These are phyloP conservation scores for Mallotus japonicus DNA, from an alignment of 441 rosid genomes.

Conservation along the genomic window DNA sequence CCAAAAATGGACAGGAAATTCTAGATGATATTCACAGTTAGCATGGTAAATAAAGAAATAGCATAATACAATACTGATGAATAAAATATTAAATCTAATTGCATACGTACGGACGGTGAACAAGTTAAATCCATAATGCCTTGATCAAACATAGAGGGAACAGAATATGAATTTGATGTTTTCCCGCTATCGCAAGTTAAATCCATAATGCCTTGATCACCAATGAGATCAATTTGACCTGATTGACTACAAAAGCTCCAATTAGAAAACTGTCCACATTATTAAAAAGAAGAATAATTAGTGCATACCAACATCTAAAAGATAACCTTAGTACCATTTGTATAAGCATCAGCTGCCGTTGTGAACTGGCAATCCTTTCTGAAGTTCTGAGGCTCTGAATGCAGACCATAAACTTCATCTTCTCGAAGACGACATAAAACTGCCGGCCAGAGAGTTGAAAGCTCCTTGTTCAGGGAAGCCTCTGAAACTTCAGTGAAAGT, in stretches of 20 bases:
- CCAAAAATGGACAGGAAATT: slow-evolving; percentile 7
- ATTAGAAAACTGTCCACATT: slow-evolving; percentile 11
- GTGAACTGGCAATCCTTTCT: slow-evolving; percentile 28
- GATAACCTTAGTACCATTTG: slow-evolving; percentile 32
- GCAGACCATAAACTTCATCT: slow-evolving; percentile 50
- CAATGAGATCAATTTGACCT: slow-evolving; percentile 47
- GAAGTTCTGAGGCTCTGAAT: slow-evolving; percentile 30
- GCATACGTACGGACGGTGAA: slow-evolving; percentile 65
- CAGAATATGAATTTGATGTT: slow-evolving; percentile 32
- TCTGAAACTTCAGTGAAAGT: slow-evolving; percentile 62
- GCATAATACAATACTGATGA: background rate
- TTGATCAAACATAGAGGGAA: slow-evolving; percentile 27
- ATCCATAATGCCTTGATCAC: slow-evolving; percentile 33
- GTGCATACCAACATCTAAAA: slow-evolving; percentile 11
- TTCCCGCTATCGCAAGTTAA: slow-evolving; percentile 33
- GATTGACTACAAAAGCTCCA: slow-evolving; percentile 22
- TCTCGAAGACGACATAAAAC: slow-evolving; percentile 70
- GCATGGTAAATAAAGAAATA: slow-evolving; percentile 6
- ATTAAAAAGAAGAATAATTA: slow-evolving; percentile 10
- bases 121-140: no score
- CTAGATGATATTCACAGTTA: slow-evolving; percentile 10
- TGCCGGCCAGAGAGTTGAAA: slow-evolving; percentile 61
- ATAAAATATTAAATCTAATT: slow-evolving; percentile 13
- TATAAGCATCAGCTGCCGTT: slow-evolving; percentile 27
- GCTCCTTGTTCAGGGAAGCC: slow-evolving; percentile 50